A percentile compares a stretch with the other conserved stretches of the same genome.
These are phyloP conservation scores for Fusarium equiseti DNA, from an alignment of 2,329 filamentous ascomycete genomes.

Conservation along the genomic window DNA sequence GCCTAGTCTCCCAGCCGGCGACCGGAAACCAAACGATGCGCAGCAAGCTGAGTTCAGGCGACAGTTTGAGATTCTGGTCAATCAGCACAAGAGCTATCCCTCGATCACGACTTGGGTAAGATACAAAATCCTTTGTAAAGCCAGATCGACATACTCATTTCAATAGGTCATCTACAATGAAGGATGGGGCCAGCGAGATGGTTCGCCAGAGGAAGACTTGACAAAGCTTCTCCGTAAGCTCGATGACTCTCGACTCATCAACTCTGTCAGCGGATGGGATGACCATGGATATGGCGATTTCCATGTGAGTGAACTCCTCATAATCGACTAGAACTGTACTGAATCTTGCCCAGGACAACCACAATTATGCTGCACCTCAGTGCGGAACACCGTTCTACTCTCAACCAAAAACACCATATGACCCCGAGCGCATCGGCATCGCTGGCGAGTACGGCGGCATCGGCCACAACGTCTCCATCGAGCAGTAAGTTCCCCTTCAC, in stretches of 20 bases:
- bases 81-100: constrained; percentile 56
- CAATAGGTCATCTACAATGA: constrained; percentile 34
- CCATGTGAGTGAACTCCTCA: neutral
- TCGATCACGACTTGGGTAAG: constrained; percentile 32
- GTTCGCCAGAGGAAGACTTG: constrained; percentile 62
- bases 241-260: constrained; percentile 73
- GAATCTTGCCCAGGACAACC: constrained; percentile 64
- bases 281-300: constrained; percentile 78
- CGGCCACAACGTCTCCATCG: constrained; percentile 72
- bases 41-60: constrained; percentile 75
- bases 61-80: constrained; percentile 71
- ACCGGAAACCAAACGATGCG: constrained; percentile 54
- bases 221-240: constrained; percentile 66
- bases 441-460: constrained; percentile 80
- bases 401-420: constrained; percentile 65
- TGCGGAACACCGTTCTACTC: constrained; percentile 79
- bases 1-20: constrained; percentile 64
- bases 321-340: accelerated
- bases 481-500: constrained; percentile 44
- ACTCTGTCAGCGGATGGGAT: constrained; percentile 73
- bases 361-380: constrained; percentile 78
- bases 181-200: constrained; percentile 28
- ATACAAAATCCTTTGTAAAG: accelerated
- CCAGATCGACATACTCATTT: neutral
- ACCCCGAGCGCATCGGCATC: constrained; percentile 71